Percentiles rank a stretch among this genome's conserved stretches.
These are phyloP conservation scores for Avena insularis DNA, from an alignment of 176 grass and related monocot genomes.

Conservation along the genomic window DNA sequence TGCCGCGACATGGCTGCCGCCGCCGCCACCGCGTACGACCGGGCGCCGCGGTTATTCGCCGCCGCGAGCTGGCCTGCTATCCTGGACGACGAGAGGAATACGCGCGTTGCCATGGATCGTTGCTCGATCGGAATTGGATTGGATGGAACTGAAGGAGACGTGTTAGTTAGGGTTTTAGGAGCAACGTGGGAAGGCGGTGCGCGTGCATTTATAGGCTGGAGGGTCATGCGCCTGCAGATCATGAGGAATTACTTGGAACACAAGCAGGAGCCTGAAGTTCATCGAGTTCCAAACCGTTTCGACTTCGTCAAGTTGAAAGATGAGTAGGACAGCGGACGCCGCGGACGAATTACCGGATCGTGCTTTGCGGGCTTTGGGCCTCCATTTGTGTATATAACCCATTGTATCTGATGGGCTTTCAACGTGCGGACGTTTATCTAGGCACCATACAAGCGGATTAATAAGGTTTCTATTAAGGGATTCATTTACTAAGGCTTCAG, in stretches of 20 bases:
- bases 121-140: background rate
- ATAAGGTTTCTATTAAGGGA: no score
- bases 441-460: no score
- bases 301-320: background rate
- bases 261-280: background rate
- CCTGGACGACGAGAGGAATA: constrained; percentile 7
- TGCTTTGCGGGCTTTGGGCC: background rate
- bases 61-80: background rate
- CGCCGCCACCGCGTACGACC: background rate
- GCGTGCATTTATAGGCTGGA: background rate
- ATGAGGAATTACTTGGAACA: background rate
- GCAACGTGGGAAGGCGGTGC: background rate
- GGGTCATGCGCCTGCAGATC: background rate
- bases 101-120: background rate
- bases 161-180: background rate
- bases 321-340: background rate
- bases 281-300: background rate
- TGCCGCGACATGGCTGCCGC: background rate
- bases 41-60: background rate
- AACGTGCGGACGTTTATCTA: no score
- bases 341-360: no score
- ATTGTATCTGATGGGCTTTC: no score
- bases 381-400: background rate
- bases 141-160: background rate
- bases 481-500: no score